These are phyloP conservation scores for Ascochyta clinopodiicola DNA, from an alignment of 2,329 filamentous ascomycete species.

Conservation along the genomic window DNA sequence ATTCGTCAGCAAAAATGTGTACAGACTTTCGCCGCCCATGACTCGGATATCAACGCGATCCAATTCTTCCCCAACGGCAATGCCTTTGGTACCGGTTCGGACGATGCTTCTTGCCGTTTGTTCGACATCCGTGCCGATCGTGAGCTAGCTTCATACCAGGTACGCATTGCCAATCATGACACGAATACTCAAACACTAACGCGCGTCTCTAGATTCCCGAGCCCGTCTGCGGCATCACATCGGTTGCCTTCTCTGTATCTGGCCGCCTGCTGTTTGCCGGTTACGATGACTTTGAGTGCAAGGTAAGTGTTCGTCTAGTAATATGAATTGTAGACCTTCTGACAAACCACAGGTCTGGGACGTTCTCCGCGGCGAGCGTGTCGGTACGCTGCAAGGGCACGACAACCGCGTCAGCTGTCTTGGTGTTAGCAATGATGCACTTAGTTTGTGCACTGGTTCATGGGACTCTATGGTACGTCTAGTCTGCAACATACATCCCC, in stretches of 20 bases:
- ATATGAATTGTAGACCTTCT: conserved; percentile 2
- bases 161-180: conserved; percentile 13
- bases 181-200: conserved; percentile 34
- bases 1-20: conserved; percentile 97
- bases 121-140: conserved; percentile 98
- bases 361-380: conserved; percentile 92
- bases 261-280: conserved; percentile 94
- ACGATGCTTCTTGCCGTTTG: conserved; percentile 94
- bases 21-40: conserved; percentile 97
- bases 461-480: conserved; percentile 95
- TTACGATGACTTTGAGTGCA: conserved; percentile 99
- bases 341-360: conserved; percentile 83
- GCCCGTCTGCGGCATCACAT: conserved; percentile 97
- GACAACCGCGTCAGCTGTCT: conserved; percentile 99
- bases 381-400: conserved; percentile 94
- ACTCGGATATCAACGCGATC: conserved; percentile 99
- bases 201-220: conserved; percentile 79
- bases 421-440: conserved; percentile 97
- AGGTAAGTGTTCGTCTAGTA: conserved; percentile 66
- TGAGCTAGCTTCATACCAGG: conserved; percentile 69
- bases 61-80: conserved; percentile 99
- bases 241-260: conserved; percentile 96
- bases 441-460: conserved; percentile 98
- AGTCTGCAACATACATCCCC: neutral
- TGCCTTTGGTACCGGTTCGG: conserved; percentile 96